These are phyloP conservation scores for Phytophthora brassicae DNA, from an alignment of 352 stramenopile genomes.

Conservation along the genomic window DNA sequence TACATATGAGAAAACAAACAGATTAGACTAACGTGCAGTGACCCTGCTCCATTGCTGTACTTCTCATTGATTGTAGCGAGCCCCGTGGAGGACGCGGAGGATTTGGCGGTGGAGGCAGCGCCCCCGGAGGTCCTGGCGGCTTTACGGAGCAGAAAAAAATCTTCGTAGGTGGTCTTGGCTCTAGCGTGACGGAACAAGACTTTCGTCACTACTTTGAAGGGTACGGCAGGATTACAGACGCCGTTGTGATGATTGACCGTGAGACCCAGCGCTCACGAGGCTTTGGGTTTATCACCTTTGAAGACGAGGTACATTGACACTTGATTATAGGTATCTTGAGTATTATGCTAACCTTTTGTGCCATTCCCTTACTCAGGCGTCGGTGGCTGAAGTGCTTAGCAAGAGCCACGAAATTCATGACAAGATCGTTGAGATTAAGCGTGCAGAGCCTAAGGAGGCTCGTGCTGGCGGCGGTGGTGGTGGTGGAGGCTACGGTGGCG, in stretches of 20 bases:
- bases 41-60: slow-evolving; percentile 18
- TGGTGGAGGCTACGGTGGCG: slow-evolving; percentile 22
- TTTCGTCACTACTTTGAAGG: slow-evolving; percentile 92
- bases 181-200: slow-evolving; percentile 87
- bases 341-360: not conserved
- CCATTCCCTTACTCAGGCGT: slow-evolving; percentile 37
- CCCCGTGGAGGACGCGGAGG: slow-evolving; percentile 36
- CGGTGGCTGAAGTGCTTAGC: slow-evolving; percentile 88
- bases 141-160: slow-evolving; percentile 90
- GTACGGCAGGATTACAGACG: slow-evolving; percentile 89
- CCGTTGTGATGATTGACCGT: slow-evolving; percentile 93
- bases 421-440: slow-evolving; percentile 91
- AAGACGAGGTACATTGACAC: slow-evolving; percentile 68
- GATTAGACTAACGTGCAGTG: slow-evolving; percentile 26
- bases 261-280: slow-evolving; percentile 89
- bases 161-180: slow-evolving; percentile 90
- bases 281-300: slow-evolving; percentile 94
- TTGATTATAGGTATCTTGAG: not conserved
- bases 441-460: slow-evolving; percentile 78
- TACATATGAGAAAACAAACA: not conserved
- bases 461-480: slow-evolving; percentile 36
- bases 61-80: slow-evolving; percentile 34
- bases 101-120: slow-evolving; percentile 21
- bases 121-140: slow-evolving; percentile 22
- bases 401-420: slow-evolving; percentile 90